Evolutionary conservation across 75 land plant genomes (phyloP), one percentile per base, ranked within the genome.

Genomic region (Sequoiadendron giganteum): DNA sequence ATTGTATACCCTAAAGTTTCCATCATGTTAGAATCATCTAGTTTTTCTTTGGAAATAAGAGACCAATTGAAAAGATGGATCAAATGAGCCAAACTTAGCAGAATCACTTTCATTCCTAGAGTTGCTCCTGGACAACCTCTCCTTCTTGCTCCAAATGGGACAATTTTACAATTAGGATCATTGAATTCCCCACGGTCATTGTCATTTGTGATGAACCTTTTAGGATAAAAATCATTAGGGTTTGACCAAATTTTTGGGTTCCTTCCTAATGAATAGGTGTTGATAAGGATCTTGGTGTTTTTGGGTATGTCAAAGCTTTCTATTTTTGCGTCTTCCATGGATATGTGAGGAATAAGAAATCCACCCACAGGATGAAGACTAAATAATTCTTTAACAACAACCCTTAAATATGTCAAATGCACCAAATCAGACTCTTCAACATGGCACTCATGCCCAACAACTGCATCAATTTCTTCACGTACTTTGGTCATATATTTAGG

Each of bases 231-330:
- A n/a, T n/a, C 52, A 40, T 48, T 47, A 73, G 85, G 85, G 19
- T 85, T 54, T 38, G 36, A 30, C 87, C 87, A 86, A 13, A 86
- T 3, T 42, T 42, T 42, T 42, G 43, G 43, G 43, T 42, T 42
- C 4, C 43, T 42, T 42, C 43, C 43, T 42, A 42, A 42, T 42
- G 43, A 42, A 42, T 42, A 42, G 1, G 43, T 42, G 43, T 42
- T 42, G 4, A 42, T 42, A 42, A 42, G 43, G 43, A 42, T 3
- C 48, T 45, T 45, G 48, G 48, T 45, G 48, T 45, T 45, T 7
- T 52, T 85, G 38, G 91, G 94, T 15, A 93, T 92, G 40, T 92
- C 84, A 72, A 90, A 93, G 25, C 94, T 91, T 28, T 40, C 47
- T 52, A 92, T 13, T 21, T 88, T 84, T 28, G 85, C 36, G 25